These are phyloP conservation scores for Citrus inodora DNA, from an alignment of 345 rosid genomes.

Conservation along the genomic window DNA sequence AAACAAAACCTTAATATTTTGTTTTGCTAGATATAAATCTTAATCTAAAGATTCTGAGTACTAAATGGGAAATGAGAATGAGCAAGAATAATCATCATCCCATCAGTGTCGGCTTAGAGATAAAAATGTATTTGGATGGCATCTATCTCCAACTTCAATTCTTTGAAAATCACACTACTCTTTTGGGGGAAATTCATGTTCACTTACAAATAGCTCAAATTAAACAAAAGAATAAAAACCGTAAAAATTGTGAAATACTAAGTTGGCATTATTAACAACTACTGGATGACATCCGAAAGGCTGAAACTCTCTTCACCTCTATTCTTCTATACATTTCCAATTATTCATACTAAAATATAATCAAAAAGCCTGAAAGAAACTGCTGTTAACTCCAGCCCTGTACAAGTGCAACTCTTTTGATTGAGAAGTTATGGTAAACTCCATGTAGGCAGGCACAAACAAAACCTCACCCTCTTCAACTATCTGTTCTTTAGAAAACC, in stretches of 20 bases:
- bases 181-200: background rate
- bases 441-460: slow-evolving; percentile 29
- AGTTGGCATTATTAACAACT: background rate
- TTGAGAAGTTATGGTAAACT: slow-evolving; percentile 14
- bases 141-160: background rate
- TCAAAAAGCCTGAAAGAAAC: slow-evolving; percentile 32
- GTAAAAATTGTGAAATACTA: background rate
- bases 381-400: slow-evolving; percentile 42
- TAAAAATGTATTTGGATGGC: background rate
- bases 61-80: background rate
- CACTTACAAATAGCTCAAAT: background rate
- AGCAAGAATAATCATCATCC: background rate
- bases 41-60: background rate
- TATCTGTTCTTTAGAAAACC: background rate
- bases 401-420: slow-evolving; percentile 29
- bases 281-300: background rate
- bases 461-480: slow-evolving; percentile 29
- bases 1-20: background rate
- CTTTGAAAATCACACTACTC: background rate
- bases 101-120: background rate
- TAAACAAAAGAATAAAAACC: background rate
- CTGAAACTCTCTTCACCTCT: background rate
- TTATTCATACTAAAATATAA: background rate
- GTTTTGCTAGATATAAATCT: background rate
- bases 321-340: background rate